Percentiles rank a stretch among this genome's conserved stretches.
These are phyloP conservation scores for Bipolaris cookei DNA, from an alignment of 2,329 filamentous ascomycete genomes.

Conservation along the genomic window DNA sequence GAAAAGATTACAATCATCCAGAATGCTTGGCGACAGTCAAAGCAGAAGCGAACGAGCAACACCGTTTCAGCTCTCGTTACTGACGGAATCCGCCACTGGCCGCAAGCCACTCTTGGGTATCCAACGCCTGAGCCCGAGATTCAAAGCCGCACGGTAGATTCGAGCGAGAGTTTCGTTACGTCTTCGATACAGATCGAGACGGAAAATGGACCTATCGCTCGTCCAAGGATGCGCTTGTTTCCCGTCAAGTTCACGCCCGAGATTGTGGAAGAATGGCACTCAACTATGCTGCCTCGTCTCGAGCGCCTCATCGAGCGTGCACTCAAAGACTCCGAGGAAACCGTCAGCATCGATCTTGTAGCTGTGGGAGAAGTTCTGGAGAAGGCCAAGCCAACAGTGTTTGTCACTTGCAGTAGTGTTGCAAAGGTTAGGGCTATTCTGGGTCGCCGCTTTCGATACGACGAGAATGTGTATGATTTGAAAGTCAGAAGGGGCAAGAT, in stretches of 20 bases:
- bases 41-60: slow-evolving; percentile 35
- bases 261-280: slow-evolving; percentile 74
- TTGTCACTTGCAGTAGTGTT: slow-evolving; percentile 79
- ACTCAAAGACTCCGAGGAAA: slow-evolving; percentile 75
- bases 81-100: slow-evolving; percentile 43
- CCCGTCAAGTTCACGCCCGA: slow-evolving; percentile 64
- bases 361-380: slow-evolving; percentile 73
- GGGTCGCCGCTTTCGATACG: slow-evolving; percentile 73
- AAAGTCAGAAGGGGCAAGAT: slow-evolving; percentile 76
- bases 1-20: slow-evolving; percentile 49
- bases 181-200: slow-evolving; percentile 46
- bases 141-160: slow-evolving; percentile 25
- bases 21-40: slow-evolving; percentile 47
- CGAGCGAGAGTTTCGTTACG: slow-evolving; percentile 32
- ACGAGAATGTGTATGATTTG: slow-evolving; percentile 67
- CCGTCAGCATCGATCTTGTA: slow-evolving; percentile 78
- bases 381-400: slow-evolving; percentile 72
- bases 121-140: slow-evolving; percentile 44
- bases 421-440: slow-evolving; percentile 74
- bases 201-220: slow-evolving; percentile 32
- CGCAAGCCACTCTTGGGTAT: slow-evolving; percentile 42
- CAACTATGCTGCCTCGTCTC: slow-evolving; percentile 72
- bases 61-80: slow-evolving; percentile 43
- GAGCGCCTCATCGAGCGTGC: slow-evolving; percentile 73
- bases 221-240: slow-evolving; percentile 49